A percentile compares a stretch with the other conserved stretches of the same genome.
Conservation (phyloP, 2,329 filamentous ascomycete genomes). For the Cytospora piceae region DNA sequence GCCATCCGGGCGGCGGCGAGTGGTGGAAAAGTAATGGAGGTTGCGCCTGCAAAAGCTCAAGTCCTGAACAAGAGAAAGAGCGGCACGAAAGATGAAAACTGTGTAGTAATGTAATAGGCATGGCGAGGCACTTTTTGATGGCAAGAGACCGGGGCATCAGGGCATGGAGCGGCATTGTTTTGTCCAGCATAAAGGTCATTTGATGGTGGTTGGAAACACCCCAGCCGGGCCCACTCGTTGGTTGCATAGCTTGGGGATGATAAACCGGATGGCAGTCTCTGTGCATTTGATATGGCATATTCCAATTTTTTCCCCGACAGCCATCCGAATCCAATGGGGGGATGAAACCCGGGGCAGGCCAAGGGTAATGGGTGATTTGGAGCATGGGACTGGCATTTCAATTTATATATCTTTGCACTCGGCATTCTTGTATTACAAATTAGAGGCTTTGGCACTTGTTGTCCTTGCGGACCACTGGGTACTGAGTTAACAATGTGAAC, state of each 20-base stretch:
- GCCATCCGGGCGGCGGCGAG: constrained; percentile 84
- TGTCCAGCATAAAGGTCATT: not conserved
- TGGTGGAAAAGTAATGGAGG: constrained; percentile 60
- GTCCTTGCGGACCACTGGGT: not conserved
- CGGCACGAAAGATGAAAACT: constrained; percentile 54
- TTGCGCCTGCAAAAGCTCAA: constrained; percentile 49
- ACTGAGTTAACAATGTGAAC: not conserved
- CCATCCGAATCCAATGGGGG: not conserved
- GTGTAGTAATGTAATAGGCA: constrained; percentile 59
- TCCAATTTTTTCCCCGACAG: not conserved
- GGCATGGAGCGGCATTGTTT: constrained; percentile 1
- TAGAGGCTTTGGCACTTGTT: not conserved
- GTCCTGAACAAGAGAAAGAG: constrained; percentile 56
- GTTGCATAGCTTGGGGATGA: constrained; percentile 29
- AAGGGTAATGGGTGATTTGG: not conserved
- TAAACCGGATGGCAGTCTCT: constrained; percentile 16
- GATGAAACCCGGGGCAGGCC: not conserved
- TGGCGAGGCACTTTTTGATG: constrained; percentile 17
- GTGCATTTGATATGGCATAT: constrained; percentile 25
- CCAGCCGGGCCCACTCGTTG: constrained; percentile 9
- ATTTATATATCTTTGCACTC: not conserved
- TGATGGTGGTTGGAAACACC: not conserved
- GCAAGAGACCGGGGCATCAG: constrained; percentile 18
- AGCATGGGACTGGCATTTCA: not conserved
- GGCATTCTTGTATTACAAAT: not conserved